Evolutionary conservation across 2,329 filamentous ascomycete genomes (phyloP).

Genomic region (Verticillium nubilum): DNA sequence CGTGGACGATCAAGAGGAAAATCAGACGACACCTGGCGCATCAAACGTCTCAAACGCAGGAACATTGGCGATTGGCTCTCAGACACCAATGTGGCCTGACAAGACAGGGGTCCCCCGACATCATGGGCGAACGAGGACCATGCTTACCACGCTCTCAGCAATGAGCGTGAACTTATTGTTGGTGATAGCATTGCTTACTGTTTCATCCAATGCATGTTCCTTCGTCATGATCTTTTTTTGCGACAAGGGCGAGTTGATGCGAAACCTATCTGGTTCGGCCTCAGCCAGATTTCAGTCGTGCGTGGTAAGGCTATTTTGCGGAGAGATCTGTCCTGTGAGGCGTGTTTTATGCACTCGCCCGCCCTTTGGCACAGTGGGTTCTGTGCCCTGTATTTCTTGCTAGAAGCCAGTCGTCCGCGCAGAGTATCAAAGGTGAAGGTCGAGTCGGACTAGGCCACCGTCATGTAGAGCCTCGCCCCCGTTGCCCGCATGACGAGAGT

Average conservation of each 20-base stretch:
- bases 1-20: background rate
- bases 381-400: too few relatives aligned
- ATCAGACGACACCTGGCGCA: conserved; percentile 12
- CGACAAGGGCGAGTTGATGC: background rate
- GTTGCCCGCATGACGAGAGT: too few relatives aligned
- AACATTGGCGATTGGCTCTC: conserved; percentile 1
- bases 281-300: background rate
- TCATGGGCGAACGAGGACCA: background rate
- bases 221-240: background rate
- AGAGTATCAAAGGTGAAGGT: too few relatives aligned
- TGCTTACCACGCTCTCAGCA: background rate
- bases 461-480: too few relatives aligned
- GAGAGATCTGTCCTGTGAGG: background rate
- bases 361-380: background rate
- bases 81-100: background rate
- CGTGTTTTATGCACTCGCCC: background rate
- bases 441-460: too few relatives aligned
- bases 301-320: background rate
- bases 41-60: conserved; percentile 7
- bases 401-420: too few relatives aligned
- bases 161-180: background rate
- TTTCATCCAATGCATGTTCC: too few relatives aligned
- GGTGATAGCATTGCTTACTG: background rate
- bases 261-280: background rate
- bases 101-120: background rate